A percentile compares a stretch with the other conserved stretches of the same genome.
phyloP scores from a whole-genome alignment of 768 basidiomycete genomes.

The Ramaria sp. region DNA sequence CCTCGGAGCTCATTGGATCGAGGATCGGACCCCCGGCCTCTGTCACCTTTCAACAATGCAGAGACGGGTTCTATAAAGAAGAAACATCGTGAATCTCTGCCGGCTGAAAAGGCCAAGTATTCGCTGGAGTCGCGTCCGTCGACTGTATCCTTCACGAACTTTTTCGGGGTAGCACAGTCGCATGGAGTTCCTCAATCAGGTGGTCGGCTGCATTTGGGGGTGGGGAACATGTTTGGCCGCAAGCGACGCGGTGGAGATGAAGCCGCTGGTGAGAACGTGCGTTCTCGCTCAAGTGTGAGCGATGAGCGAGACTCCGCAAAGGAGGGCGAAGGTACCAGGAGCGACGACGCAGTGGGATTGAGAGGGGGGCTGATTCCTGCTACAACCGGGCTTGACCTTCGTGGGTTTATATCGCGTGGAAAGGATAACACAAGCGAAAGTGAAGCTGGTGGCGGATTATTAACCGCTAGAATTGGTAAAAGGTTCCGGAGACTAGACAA shows the following conservation, averaged over 20 bases:
- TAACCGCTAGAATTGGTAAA: not conserved
- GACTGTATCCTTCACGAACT: not conserved
- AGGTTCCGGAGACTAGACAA: not conserved
- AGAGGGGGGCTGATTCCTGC: not conserved
- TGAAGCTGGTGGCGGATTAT: not conserved
- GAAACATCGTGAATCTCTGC: not conserved
- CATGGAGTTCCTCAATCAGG: not conserved
- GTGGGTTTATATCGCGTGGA: not conserved
- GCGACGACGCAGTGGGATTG: not conserved
- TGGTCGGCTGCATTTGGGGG: not conserved
- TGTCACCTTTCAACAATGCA: not conserved
- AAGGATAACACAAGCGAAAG: slow-evolving; percentile 3
- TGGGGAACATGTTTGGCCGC: not conserved
- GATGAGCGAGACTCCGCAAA: slow-evolving; percentile 2
- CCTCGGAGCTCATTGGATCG: not conserved
- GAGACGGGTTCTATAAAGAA: not conserved
- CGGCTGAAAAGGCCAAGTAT: not conserved
- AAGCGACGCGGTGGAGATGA: slow-evolving; percentile 1
- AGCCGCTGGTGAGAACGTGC: not conserved
- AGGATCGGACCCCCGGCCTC: not conserved
- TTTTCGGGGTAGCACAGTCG: not conserved
- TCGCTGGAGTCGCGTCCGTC: not conserved
- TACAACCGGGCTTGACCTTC: not conserved
- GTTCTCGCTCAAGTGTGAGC: slow-evolving; percentile 5
- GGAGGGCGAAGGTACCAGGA: not conserved